Evolutionary conservation across 1,284 basidiomycete species (phyloP).

Genomic region (Fomitopsis schrenkii): DNA sequence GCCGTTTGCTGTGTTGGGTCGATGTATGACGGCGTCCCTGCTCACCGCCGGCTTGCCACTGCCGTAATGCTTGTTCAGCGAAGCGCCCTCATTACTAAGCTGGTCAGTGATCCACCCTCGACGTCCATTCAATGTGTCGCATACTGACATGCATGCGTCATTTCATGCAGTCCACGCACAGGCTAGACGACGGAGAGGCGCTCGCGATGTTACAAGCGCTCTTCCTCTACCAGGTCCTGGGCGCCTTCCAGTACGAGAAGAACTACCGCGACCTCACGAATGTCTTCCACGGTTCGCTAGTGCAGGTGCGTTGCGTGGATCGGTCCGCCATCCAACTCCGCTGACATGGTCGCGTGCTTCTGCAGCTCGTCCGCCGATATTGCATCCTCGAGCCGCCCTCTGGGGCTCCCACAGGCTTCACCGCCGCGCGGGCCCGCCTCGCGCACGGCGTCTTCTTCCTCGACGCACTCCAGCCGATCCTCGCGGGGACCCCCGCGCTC

Average conservation of each 20-base stretch:
- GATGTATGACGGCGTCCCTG: background rate
- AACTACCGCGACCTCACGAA: background rate
- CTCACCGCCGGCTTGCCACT: background rate
- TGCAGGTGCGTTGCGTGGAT: background rate
- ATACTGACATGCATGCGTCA: background rate
- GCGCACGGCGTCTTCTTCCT: conserved; percentile 2
- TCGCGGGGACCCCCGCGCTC: background rate
- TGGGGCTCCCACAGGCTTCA: background rate
- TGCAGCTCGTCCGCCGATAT: background rate
- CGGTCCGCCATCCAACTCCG: background rate
- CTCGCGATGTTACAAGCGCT: conserved; percentile 1
- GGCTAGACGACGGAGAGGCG: background rate
- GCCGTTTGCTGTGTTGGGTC: background rate
- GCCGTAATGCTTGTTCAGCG: conserved; percentile 1
- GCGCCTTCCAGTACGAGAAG: background rate
- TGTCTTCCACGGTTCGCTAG: background rate
- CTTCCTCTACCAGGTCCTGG: conserved; percentile 1
- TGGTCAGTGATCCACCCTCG: background rate
- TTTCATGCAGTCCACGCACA: background rate
- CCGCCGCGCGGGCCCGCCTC: background rate
- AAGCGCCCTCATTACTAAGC: background rate
- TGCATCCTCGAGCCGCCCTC: background rate
- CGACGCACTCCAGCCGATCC: background rate
- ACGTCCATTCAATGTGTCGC: background rate
- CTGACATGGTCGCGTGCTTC: background rate